These are phyloP conservation scores for Diaporthe citri DNA, from an alignment of 2,329 filamentous ascomycete genomes.

Conservation along the genomic window DNA sequence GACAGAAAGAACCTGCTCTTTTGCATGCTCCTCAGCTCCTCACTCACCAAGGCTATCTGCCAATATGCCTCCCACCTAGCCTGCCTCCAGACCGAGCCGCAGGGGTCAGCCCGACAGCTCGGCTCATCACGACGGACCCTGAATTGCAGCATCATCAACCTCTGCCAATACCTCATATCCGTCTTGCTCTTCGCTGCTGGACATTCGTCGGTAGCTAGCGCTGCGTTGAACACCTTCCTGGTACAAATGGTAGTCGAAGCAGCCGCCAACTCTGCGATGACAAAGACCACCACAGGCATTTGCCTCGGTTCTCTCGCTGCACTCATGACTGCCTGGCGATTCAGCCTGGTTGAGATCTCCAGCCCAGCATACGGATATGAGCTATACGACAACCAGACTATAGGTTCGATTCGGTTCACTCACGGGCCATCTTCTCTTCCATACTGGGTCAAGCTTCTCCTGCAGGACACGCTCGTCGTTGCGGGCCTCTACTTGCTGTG, in stretches of 20 bases:
- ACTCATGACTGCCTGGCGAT: background rate
- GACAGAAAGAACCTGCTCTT: background rate
- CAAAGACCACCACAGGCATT: background rate
- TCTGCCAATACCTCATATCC: conserved; percentile 7
- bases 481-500: background rate
- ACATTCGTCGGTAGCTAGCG: background rate
- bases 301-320: background rate
- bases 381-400: conserved; percentile 7
- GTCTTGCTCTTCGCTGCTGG: background rate
- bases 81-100: background rate
- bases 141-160: conserved; percentile 11
- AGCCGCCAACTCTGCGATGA: background rate
- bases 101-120: background rate
- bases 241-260: conserved; percentile 6
- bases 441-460: conserved; percentile 11
- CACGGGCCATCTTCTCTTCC: background rate
- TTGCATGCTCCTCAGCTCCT: conserved; percentile 22
- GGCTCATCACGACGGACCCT: background rate
- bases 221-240: background rate
- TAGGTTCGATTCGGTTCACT: background rate
- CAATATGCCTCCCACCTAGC: conserved; percentile 25
- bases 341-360: background rate
- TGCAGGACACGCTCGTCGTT: background rate
- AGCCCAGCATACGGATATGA: background rate
- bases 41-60: background rate